Evolutionary conservation across 495 filamentous ascomycete genomes (phyloP), one percentile per base, ranked within the genome.

Genomic region (Lasiosphaeria miniovina): DNA sequence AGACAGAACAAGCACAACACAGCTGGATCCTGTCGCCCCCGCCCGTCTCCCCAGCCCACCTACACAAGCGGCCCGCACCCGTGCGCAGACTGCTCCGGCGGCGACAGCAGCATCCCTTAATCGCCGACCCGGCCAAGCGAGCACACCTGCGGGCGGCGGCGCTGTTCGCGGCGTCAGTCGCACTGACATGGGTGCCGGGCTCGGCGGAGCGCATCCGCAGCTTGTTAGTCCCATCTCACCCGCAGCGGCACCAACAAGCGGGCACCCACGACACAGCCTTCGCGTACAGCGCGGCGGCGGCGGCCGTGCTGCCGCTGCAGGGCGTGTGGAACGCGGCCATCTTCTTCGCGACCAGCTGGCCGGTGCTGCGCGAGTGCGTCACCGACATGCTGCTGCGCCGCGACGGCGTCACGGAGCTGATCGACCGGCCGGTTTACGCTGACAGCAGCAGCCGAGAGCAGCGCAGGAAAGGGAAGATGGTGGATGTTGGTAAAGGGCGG

Each of bases 291-390:
- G 82, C 88, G 45, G 77, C 79, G 1, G 84, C 85, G 6, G 82
- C 86, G 2, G 77, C 89, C 41, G 88, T 93, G 0, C 76, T 93
- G 7, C 90, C 90, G 0, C 69, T 90, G 1, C 90, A 93, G 65
- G 90, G 90, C 10, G 86, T 91, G 57, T 91, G 88, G 86, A 94
- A 92, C 63, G 83, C 82, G 24, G 71, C 90, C 36, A 88, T 93
- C 50, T 94, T 91, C 73, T 78, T 88, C 52, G 80, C 79, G 6
- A 88, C 87, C 4, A 78, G 67, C 52, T 70, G 69, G 73, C 33
- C 15, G 3, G 58, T 66, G 1, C 41, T 75, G 32, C 57, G 66
- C 6, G 31, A 56, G 35, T 61, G 63, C 49, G 49, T 62, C 0
- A 34, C 38, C 17, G 55, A 57, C 8, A 33, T 38, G 34, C 14